Conservation (phyloP, 2,329 filamentous ascomycete genomes). For the Pyrenophora graminea region DNA sequence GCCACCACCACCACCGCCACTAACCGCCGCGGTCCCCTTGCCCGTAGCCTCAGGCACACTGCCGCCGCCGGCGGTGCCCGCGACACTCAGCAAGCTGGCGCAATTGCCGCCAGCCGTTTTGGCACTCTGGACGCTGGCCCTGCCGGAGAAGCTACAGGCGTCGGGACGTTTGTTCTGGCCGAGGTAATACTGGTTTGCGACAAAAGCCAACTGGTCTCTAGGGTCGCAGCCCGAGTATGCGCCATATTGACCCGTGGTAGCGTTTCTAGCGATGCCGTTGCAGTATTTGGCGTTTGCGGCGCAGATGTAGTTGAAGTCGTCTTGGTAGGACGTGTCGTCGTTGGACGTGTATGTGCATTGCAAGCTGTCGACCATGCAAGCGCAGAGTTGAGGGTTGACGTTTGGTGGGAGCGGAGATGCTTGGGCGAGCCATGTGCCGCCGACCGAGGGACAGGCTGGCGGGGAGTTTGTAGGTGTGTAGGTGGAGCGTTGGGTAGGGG, state of each 20-base stretch:
- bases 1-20: constrained; percentile 3
- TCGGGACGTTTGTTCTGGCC: constrained; percentile 51
- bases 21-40: constrained; percentile 25
- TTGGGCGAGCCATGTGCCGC: constrained; percentile 69
- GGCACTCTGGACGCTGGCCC: constrained; percentile 60
- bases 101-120: constrained; percentile 57
- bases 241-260: constrained; percentile 70
- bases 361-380: constrained; percentile 78
- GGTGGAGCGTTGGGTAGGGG: constrained; percentile 62
- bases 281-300: constrained; percentile 61
- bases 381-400: constrained; percentile 78
- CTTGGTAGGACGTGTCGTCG: constrained; percentile 62
- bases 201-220: constrained; percentile 72
- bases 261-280: constrained; percentile 69
- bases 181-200: constrained; percentile 71
- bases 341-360: constrained; percentile 69
- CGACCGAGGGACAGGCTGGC: constrained; percentile 71
- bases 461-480: constrained; percentile 75
- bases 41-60: constrained; percentile 49
- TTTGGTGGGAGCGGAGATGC: constrained; percentile 74
- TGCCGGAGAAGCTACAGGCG: constrained; percentile 73
- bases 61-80: constrained; percentile 64
- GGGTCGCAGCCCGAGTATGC: constrained; percentile 75
- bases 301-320: constrained; percentile 76
- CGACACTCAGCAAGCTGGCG: constrained; percentile 61